These are phyloP conservation scores for Rosa multiflora DNA, from an alignment of 306 rosid genomes.

Conservation along the genomic window DNA sequence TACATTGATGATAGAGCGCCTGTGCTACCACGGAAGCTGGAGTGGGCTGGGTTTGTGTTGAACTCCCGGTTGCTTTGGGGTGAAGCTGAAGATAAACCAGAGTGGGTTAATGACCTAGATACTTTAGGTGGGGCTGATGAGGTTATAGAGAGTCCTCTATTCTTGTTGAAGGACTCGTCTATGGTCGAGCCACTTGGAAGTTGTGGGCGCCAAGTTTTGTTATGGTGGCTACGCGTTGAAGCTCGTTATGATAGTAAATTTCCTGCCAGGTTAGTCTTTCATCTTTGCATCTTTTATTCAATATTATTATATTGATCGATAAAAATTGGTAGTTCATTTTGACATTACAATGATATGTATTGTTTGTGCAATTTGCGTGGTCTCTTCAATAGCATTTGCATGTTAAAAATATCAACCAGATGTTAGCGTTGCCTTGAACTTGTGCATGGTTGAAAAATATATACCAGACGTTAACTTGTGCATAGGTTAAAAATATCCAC, in stretches of 20 bases:
- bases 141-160: conserved; percentile 72
- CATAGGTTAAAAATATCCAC: background rate
- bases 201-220: conserved; percentile 90
- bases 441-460: background rate
- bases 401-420: background rate
- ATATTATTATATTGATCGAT: background rate
- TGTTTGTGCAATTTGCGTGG: background rate
- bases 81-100: conserved; percentile 75
- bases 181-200: conserved; percentile 93
- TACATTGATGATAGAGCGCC: conserved; percentile 77
- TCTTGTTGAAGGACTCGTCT: conserved; percentile 70
- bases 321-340: conserved; percentile 10
- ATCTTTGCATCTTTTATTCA: conserved; percentile 11
- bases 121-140: conserved; percentile 47
- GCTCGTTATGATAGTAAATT: conserved; percentile 98
- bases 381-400: background rate
- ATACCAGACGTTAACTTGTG: too few relatives aligned
- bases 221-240: conserved; percentile 99
- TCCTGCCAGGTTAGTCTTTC: conserved; percentile 70
- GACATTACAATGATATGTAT: background rate
- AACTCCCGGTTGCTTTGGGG: conserved; percentile 84
- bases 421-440: background rate
- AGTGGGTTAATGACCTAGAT: conserved; percentile 80
- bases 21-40: conserved; percentile 84
- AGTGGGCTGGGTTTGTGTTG: conserved; percentile 97